phyloP scores from a whole-genome alignment of 1,284 basidiomycete species.

The Trichosporon asahii region DNA sequence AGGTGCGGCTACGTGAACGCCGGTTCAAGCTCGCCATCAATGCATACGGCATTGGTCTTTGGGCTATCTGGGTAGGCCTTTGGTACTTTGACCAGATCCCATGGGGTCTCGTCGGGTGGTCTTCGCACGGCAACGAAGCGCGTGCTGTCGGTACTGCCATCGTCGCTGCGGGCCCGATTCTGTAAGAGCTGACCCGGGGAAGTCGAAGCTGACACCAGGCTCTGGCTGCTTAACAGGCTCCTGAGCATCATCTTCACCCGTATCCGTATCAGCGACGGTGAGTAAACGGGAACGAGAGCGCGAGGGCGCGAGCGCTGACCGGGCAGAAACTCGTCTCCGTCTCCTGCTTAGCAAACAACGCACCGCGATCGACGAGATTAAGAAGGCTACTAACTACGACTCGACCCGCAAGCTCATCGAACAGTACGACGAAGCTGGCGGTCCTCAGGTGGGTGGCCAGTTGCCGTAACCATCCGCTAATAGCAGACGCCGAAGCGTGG shows the following conservation, averaged over 20 bases:
- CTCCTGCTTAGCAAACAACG: constrained; percentile 73
- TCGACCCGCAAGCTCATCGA: constrained; percentile 84
- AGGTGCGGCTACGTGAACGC: constrained; percentile 81
- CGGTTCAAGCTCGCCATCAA: constrained; percentile 76
- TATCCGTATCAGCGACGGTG: constrained; percentile 82
- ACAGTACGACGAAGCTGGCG: constrained; percentile 69
- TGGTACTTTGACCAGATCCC: constrained; percentile 75
- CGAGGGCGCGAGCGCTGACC: not conserved
- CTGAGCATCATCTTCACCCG: constrained; percentile 82
- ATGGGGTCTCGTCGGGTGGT: constrained; percentile 45
- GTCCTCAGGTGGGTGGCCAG: not conserved
- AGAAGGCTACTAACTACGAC: constrained; percentile 95
- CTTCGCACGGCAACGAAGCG: constrained; percentile 51
- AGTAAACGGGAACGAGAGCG: constrained; percentile 28
- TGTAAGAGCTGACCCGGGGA: constrained; percentile 58
- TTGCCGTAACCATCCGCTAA: not conserved
- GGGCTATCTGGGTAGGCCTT: constrained; percentile 72
- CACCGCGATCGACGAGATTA: constrained; percentile 89
- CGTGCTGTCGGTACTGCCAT: constrained; percentile 56
- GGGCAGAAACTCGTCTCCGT: constrained; percentile 72
- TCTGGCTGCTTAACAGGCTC: constrained; percentile 75
- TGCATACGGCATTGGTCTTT: constrained; percentile 72
- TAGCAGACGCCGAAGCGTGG: constrained; percentile 5
- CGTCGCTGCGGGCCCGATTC: constrained; percentile 69
- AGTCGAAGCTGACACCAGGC: constrained; percentile 54